Evolutionary conservation across 108 stramenopile genomes (phyloP), one percentile per base, ranked within the genome.

Genomic region (Pelagomonas calceolata): DNA sequence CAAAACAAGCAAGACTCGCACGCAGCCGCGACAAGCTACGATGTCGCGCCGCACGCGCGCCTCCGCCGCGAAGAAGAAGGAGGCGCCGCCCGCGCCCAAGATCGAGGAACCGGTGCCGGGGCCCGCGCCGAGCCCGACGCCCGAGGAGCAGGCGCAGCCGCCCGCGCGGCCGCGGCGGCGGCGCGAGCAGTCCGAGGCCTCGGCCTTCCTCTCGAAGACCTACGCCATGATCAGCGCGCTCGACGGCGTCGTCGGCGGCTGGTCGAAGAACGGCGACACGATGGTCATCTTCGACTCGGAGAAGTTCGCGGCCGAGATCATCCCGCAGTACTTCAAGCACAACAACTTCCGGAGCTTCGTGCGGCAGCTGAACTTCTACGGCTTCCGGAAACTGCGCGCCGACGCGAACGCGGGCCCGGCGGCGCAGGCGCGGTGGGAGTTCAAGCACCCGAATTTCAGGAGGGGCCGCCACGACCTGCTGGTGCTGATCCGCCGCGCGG

Each of bases 301-400:
- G 51, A 16, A 60, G 7, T 60, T 60, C 51, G 51, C 51, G 26
- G 3, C 78, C 0, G 85, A 88, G 10, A 73, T 88, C 32, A 89
- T 95, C 32, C 91, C 91, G 18, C 84, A 90, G 60, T 95, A 84
- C 67, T 95, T 95, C 89, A 95, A 95, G 81, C 94, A 95, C 82
- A 90, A 87, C 71, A 93, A 95, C 85, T 94, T 91, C 76, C 78
- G 80, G 21, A 86, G 84, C 36, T 95, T 95, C 72, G 92, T 95
- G 21, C 88, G 95, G 0, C 95, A 95, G 70, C 83, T 95, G 65
- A 95, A 95, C 77, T 91, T 95, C 74, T 95, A 93, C 67, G 92
- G 51, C 51, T 60, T 60, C 51, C 51, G 51, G 0, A 60, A 60
- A 26, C 14, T 60, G 7, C 51, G 51, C 21, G 51, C 51, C 21